These are phyloP conservation scores for Emergomyces africanus DNA, from an alignment of 2,329 filamentous ascomycete species.

Conservation along the genomic window DNA sequence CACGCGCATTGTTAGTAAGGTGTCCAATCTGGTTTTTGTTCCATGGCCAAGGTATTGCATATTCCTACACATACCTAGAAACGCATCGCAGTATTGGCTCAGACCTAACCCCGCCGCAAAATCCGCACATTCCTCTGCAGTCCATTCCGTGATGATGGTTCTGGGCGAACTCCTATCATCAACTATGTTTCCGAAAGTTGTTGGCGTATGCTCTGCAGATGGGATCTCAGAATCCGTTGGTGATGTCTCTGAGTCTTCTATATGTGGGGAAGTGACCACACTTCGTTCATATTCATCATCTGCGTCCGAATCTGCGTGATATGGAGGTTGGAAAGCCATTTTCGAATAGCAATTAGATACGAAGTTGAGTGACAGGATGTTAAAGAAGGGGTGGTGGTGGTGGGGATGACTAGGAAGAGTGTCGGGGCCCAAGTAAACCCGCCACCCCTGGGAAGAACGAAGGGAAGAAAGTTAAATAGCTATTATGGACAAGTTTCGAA, in stretches of 20 bases:
- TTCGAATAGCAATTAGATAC: conserved; percentile 4
- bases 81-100: conserved; percentile 67
- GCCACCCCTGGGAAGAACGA: not conserved
- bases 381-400: too few relatives aligned
- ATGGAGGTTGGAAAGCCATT: conserved; percentile 36
- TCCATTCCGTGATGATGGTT: conserved; percentile 48
- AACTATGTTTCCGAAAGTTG: conserved; percentile 41
- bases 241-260: conserved; percentile 45
- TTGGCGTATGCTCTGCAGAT: conserved; percentile 50
- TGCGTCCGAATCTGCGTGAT: conserved; percentile 51
- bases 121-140: conserved; percentile 76
- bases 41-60: not conserved
- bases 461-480: not conserved
- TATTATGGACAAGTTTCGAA: not conserved
- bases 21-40: conserved; percentile 4
- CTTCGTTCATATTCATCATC: conserved; percentile 54
- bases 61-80: conserved; percentile 54
- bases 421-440: not conserved
- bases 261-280: conserved; percentile 43
- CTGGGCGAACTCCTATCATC: conserved; percentile 42
- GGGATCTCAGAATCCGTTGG: conserved; percentile 46
- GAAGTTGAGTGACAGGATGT: not conserved
- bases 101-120: conserved; percentile 72
- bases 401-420: not conserved
- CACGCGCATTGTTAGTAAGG: not conserved